Conservation (phyloP, 441 rosid genomes). For the Euphorbia schlechtendalii region DNA sequence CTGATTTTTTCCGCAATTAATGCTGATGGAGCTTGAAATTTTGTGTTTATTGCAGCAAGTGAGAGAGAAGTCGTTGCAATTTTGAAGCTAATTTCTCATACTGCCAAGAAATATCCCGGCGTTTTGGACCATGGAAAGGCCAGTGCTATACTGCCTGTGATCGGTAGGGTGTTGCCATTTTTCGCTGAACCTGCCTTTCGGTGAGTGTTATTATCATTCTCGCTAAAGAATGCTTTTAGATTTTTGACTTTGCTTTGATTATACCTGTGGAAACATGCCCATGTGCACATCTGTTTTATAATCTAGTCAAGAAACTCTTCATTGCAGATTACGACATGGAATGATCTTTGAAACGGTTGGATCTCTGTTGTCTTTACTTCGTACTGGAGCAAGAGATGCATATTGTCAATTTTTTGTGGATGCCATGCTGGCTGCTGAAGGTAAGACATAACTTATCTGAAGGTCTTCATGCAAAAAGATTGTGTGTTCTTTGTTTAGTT, state of each 20-base stretch:
- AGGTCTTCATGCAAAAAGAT: conserved; percentile 3
- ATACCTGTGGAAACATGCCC: neutral
- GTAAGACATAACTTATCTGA: conserved; percentile 29
- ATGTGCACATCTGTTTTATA: neutral
- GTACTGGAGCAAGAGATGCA: conserved; percentile 73
- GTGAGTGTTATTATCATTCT: conserved; percentile 35
- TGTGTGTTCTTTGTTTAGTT: neutral
- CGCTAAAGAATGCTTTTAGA: neutral
- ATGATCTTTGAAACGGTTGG: conserved; percentile 83
- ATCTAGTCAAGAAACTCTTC: neutral
- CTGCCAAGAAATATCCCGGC: conserved; percentile 71
- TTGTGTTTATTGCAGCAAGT: conserved; percentile 45
- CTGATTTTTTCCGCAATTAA: neutral
- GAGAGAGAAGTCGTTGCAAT: conserved; percentile 83
- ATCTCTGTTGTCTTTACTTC: conserved; percentile 77
- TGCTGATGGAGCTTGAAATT: neutral
- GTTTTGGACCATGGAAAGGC: conserved; percentile 81
- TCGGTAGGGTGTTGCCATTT: conserved; percentile 77
- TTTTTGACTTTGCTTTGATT: neutral
- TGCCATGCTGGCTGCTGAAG: conserved; percentile 67
- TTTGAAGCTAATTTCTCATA: conserved; percentile 73
- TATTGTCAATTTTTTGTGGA: conserved; percentile 76
- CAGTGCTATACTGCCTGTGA: conserved; percentile 60
- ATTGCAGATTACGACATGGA: conserved; percentile 61
- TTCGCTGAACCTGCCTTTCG: conserved; percentile 76